Percentiles rank a stretch among this genome's conserved stretches.
phyloP scores from a whole-genome alignment of 371 early-diverging fungal genomes.

The Funneliformis caledonium region DNA sequence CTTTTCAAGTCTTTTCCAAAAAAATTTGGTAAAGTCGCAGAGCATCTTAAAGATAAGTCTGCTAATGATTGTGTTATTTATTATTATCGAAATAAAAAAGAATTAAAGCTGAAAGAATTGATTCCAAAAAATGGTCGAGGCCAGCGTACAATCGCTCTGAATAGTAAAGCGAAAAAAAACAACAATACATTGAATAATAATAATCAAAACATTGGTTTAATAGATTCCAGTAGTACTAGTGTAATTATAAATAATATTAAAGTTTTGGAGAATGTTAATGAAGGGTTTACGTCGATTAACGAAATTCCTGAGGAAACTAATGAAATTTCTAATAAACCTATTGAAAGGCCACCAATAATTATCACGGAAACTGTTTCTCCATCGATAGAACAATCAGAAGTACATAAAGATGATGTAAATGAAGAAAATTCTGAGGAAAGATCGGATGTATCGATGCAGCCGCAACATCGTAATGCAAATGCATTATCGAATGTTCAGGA shows the following conservation, averaged over 20 bases:
- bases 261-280: constrained; percentile 42
- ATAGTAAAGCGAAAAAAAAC: constrained; percentile 25
- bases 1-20: constrained; percentile 85
- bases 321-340: neutral
- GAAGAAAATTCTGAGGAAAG: neutral
- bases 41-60: constrained; percentile 75
- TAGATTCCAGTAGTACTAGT: constrained; percentile 42
- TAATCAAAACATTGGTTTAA: constrained; percentile 43
- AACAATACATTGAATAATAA: neutral
- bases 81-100: constrained; percentile 91
- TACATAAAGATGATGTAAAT: neutral
- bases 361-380: neutral
- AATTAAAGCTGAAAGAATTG: constrained; percentile 77
- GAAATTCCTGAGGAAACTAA: neutral
- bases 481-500: neutral
- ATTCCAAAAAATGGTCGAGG: constrained; percentile 57
- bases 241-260: constrained; percentile 60
- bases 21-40: constrained; percentile 87
- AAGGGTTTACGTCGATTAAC: neutral
- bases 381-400: neutral
- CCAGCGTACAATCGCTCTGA: constrained; percentile 44
- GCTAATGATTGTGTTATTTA: constrained; percentile 86
- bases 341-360: neutral
- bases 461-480: neutral
- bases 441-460: neutral